Conservation (phyloP, 805 yeast genomes). For the Ogataea methylovora region DNA sequence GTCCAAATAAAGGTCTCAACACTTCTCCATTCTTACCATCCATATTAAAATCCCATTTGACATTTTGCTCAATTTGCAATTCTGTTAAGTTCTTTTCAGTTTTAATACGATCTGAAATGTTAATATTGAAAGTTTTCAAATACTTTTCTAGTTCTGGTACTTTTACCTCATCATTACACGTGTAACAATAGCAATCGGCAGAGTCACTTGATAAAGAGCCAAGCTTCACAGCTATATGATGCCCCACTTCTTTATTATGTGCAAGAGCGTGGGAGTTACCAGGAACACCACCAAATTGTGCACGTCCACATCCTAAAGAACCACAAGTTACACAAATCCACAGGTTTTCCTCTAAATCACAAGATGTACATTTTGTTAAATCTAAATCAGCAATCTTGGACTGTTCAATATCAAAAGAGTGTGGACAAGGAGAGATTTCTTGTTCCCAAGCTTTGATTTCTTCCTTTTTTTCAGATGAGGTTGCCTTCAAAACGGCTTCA, state of each 20-base stretch:
- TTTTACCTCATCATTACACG: slow-evolving; percentile 81
- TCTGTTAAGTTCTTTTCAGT: slow-evolving; percentile 88
- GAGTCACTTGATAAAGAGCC: slow-evolving; percentile 80
- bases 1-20: slow-evolving; percentile 62
- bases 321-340: slow-evolving; percentile 96
- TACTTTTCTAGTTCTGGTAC: slow-evolving; percentile 50
- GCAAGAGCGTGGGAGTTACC: slow-evolving; percentile 87
- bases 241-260: slow-evolving; percentile 56
- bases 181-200: slow-evolving; percentile 84
- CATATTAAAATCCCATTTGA: slow-evolving; percentile 89
- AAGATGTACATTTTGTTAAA: slow-evolving; percentile 40
- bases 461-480: slow-evolving; percentile 51
- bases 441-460: slow-evolving; percentile 91
- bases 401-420: slow-evolving; percentile 52
- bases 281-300: slow-evolving; percentile 88
- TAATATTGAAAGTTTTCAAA: slow-evolving; percentile 59
- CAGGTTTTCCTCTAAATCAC: slow-evolving; percentile 67
- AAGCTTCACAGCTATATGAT: slow-evolving; percentile 81
- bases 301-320: slow-evolving; percentile 87
- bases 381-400: slow-evolving; percentile 18
- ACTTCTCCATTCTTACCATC: slow-evolving; percentile 62
- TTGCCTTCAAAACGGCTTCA: slow-evolving; percentile 42
- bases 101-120: slow-evolving; percentile 45
- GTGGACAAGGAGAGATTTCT: slow-evolving; percentile 75
- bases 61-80: slow-evolving; percentile 84